phyloP scores from a whole-genome alignment of 2,329 filamentous ascomycete genomes.

The Hymenoscyphus fructigenus region DNA sequence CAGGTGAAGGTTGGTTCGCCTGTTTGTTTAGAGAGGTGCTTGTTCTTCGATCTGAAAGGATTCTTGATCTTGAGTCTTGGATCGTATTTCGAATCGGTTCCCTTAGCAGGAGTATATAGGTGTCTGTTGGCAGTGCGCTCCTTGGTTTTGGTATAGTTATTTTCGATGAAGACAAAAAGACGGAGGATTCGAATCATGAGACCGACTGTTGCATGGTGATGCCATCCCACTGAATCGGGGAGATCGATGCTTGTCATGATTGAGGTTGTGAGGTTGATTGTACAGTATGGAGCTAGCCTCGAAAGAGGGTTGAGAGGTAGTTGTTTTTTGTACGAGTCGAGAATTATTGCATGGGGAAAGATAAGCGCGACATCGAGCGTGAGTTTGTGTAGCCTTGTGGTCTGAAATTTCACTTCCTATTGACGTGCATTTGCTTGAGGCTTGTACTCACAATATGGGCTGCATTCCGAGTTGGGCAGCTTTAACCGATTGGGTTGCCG shows the following conservation, averaged over 20 bases:
- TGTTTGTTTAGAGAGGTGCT: not conserved
- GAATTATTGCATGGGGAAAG: not conserved
- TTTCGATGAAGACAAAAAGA: not conserved
- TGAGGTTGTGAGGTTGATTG: too few relatives aligned
- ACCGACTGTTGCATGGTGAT: not conserved
- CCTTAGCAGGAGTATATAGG: not conserved
- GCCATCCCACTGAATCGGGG: not conserved
- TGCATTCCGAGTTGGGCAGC: not conserved
- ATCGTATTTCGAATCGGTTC: not conserved
- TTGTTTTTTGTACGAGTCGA: not conserved
- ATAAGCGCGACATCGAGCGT: not conserved
- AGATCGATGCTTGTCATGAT: not conserved
- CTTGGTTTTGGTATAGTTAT: not conserved
- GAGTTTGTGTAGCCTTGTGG: not conserved
- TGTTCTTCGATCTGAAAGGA: not conserved
- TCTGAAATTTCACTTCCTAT: not conserved
- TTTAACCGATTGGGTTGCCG: not conserved
- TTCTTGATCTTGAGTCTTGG: not conserved
- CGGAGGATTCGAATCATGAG: not conserved
- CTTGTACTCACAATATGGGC: not conserved
- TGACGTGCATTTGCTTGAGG: not conserved
- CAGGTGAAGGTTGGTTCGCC: not conserved
- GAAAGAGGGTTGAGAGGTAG: not conserved
- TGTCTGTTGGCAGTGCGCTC: not conserved
- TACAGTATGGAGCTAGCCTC: too few relatives aligned